phyloP scores from a whole-genome alignment of 148 eudicot genomes.

The Vaccinium myrtillus region DNA sequence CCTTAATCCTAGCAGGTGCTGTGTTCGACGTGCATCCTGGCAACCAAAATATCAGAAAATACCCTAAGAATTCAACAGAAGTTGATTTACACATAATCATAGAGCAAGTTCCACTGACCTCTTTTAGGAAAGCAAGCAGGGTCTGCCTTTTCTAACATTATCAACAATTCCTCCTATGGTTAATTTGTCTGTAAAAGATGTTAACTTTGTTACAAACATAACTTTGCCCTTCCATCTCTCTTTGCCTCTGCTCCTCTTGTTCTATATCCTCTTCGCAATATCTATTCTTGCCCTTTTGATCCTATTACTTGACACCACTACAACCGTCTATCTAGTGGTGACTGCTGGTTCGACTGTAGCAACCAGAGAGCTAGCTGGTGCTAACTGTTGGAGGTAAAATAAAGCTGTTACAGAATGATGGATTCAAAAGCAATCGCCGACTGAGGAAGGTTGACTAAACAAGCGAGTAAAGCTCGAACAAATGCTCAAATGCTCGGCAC shows the following conservation, averaged over 20 bases:
- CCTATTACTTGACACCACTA: neutral
- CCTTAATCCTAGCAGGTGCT: neutral
- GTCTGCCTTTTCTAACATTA: neutral
- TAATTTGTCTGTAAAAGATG: neutral
- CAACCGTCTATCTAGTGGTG: neutral
- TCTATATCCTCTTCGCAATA: neutral
- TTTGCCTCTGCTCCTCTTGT: neutral
- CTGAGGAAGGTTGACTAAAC: neutral
- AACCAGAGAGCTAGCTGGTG: neutral
- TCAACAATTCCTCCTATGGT: neutral
- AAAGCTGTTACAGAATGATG: neutral
- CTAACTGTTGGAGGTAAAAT: neutral
- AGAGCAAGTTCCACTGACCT: neutral
- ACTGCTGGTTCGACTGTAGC: neutral
- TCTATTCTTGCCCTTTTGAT: neutral
- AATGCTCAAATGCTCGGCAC: neutral
- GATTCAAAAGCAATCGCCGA: neutral
- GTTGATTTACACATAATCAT: neutral
- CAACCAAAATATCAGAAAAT: neutral
- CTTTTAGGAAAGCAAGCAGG: neutral
- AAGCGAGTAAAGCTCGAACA: neutral
- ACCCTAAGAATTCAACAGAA: neutral
- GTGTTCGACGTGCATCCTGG: conserved; percentile 18
- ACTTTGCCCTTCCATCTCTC: neutral
- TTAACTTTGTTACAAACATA: neutral